These are phyloP conservation scores for Colletotrichum musicola DNA, from an alignment of 2,329 filamentous ascomycete species.

Conservation along the genomic window DNA sequence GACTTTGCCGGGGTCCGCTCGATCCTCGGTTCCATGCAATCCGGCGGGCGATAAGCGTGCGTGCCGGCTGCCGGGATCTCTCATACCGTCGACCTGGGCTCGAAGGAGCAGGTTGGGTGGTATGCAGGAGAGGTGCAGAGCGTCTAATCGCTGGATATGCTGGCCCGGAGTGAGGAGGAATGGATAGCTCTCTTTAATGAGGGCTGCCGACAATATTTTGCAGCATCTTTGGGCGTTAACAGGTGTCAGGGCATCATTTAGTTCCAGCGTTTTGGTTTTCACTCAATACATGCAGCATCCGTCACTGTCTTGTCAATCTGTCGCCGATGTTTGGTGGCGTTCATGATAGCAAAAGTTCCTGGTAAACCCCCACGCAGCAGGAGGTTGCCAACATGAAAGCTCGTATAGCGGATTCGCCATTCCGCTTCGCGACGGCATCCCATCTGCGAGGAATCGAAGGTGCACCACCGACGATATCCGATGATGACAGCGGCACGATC, in stretches of 20 bases:
- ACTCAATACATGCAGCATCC: neutral
- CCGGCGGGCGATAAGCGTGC: neutral
- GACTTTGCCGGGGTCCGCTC: slow-evolving; percentile 40
- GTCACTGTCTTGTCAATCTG: neutral
- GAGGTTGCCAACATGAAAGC: neutral
- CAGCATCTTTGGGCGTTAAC: neutral
- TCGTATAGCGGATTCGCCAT: neutral
- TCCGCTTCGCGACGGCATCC: neutral
- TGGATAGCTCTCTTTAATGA: too few species aligned
- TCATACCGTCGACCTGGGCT: neutral
- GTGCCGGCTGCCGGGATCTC: neutral
- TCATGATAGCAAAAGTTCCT: slow-evolving; percentile 5
- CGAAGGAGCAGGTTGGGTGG: neutral
- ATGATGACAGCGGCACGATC: too few species aligned
- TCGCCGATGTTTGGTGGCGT: neutral
- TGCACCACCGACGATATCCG: too few species aligned
- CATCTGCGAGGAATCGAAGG: too few species aligned
- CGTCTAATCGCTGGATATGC: neutral
- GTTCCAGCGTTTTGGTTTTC: neutral
- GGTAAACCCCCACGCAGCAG: neutral
- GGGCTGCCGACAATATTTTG: too few species aligned
- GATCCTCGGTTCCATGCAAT: slow-evolving; percentile 27
- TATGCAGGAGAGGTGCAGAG: slow-evolving; percentile 7
- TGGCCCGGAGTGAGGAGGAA: too few species aligned
- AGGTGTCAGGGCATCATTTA: neutral